Evolutionary conservation across 2,329 filamentous ascomycete genomes (phyloP), one percentile per base, ranked within the genome.

Genomic region (Neonectria coccinea): DNA sequence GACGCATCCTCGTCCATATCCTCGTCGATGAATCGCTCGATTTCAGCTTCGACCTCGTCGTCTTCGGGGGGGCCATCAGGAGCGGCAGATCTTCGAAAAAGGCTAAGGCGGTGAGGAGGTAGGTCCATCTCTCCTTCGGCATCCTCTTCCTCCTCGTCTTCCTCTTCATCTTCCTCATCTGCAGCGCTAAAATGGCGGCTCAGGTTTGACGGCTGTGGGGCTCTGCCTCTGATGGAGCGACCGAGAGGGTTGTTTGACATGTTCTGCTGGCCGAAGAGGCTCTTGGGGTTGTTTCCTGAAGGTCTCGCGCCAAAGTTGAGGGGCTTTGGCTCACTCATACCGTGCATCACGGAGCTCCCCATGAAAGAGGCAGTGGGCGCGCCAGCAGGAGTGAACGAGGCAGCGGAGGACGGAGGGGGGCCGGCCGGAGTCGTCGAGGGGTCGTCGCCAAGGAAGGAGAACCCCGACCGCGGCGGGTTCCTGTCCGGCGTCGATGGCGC

Each of bases 361-460:
- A 88, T 76, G 70, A 81, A 87, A 12, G 84, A 84, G 31, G 81
- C 84, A 22, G 86, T 85, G 0, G 86, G 86, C 16, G 85, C 85
- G 60, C 87, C 87, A 16, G 81, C 80, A 1, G 86, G 85, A 1
- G 86, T 87, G 76, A 87, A 88, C 47, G 85, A 86, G 5, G 82
- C 82, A 9, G 81, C 80, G 8, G 85, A 84, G 29, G 86, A 85
- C 1, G 82, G 83, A 10, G 85, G 84, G 29, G 82, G 82, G 0
- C 82, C 85, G 18, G 82, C 82, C 5, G 86, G 85, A 2, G 86
- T 88, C 2, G 84, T 87, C 41, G 85, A 84, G 7, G 85, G 84
- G 54, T 81, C 78, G 9, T 83, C 79, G 64, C 76, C 81, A 42
- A 81, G 80, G 41, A 76, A 76, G 44, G 81, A 82, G 45, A 78